These are phyloP conservation scores for Phytopythium delawarense DNA, from an alignment of 352 stramenopile genomes.

Conservation along the genomic window DNA sequence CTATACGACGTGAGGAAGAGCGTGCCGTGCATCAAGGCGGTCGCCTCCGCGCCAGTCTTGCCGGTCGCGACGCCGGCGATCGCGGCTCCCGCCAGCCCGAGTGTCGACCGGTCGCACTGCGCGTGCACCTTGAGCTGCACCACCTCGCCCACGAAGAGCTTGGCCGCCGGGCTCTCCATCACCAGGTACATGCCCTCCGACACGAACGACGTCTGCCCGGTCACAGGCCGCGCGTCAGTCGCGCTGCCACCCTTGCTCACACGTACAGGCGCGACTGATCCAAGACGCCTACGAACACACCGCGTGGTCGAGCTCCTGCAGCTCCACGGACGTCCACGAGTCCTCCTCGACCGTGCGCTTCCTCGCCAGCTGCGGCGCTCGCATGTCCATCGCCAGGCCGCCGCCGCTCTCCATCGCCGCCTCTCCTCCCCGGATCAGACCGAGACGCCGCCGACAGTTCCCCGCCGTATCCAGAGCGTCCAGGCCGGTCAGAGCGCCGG, in stretches of 20 bases:
- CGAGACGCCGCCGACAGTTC: neutral
- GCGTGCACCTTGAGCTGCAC: constrained; percentile 76
- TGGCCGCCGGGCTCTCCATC: constrained; percentile 55
- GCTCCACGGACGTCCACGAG: constrained; percentile 82
- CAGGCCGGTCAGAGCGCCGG: too few species aligned
- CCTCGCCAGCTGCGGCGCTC: neutral
- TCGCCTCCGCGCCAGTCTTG: constrained; percentile 11
- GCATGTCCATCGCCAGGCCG: neutral
- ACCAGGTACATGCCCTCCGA: constrained; percentile 81
- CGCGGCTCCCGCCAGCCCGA: constrained; percentile 28
- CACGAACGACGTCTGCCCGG: constrained; percentile 56
- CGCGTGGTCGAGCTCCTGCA: constrained; percentile 71
- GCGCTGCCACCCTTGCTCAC: neutral
- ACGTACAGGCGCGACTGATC: too few species aligned
- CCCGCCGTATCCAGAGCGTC: too few species aligned
- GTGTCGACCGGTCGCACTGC: constrained; percentile 54
- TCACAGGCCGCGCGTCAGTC: neutral
- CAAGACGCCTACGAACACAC: constrained; percentile 21
- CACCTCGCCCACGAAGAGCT: constrained; percentile 53
- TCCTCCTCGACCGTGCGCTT: constrained; percentile 62
- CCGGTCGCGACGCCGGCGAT: constrained; percentile 10
- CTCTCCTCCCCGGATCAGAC: neutral
- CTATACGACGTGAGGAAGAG: constrained; percentile 74
- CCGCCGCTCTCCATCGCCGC: neutral
- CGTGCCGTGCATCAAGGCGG: constrained; percentile 48